Percentiles rank a stretch among this genome's conserved stretches.
phyloP scores from a whole-genome alignment of 1,284 basidiomycete species.

The Fomitopsis schrenkii region DNA sequence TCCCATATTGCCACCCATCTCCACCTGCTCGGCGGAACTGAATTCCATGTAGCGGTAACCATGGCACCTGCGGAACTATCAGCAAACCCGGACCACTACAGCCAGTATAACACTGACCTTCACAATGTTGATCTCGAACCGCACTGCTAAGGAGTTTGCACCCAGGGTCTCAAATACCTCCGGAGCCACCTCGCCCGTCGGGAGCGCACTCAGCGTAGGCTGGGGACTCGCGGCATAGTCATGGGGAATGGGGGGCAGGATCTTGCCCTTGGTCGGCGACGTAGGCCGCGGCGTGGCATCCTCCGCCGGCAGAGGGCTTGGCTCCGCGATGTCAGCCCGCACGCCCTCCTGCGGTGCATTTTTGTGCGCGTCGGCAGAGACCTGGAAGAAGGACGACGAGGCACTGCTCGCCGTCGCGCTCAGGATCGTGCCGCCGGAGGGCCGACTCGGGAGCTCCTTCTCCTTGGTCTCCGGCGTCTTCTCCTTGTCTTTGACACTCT shows the following conservation, averaged over 20 bases:
- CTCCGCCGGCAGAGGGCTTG: constrained; percentile 30
- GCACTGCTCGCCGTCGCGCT: constrained; percentile 65
- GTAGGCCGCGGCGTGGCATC: constrained; percentile 34
- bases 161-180: constrained; percentile 73
- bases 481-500: constrained; percentile 37
- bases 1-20: constrained; percentile 97
- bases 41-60: constrained; percentile 90
- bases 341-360: constrained; percentile 36
- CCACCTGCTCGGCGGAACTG: constrained; percentile 93
- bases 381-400: constrained; percentile 79
- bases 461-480: constrained; percentile 28
- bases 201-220: constrained; percentile 40
- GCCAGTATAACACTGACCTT: constrained; percentile 59
- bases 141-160: constrained; percentile 75
- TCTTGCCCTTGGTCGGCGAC: constrained; percentile 49
- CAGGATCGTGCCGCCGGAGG: constrained; percentile 50
- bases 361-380: constrained; percentile 49
- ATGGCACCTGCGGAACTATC: constrained; percentile 67
- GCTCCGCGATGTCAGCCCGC: constrained; percentile 26
- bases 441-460: constrained; percentile 43
- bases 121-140: constrained; percentile 93
- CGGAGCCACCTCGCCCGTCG: constrained; percentile 60
- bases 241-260: constrained; percentile 60
- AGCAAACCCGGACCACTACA: not conserved
- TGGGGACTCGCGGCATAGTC: constrained; percentile 48